Evolutionary conservation across 495 filamentous ascomycete genomes (phyloP), one percentile per base, ranked within the genome.

Genomic region (Chaetomium fimeti): DNA sequence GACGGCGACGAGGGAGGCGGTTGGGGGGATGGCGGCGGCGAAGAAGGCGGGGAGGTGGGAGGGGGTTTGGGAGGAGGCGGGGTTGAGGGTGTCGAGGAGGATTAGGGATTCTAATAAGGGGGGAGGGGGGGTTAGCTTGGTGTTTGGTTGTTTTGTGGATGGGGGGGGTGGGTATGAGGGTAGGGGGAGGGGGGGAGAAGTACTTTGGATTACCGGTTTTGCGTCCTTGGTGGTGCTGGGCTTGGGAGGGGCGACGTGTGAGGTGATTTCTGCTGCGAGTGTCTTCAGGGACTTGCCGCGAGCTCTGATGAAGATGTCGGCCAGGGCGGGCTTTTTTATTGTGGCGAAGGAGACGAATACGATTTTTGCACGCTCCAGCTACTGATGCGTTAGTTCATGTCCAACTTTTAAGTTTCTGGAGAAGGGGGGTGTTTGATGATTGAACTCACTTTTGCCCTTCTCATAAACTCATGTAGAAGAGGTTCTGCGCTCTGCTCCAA

Each of bases 271-370:
- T 3, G 76, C 69, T 2, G 79, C 77, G 11, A 91, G 75, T 1
- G 71, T 66, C 1, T 76, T 65, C 13, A 87, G 75, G 2, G 71
- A 75, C 69, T 90, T 89, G 57, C 84, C 76, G 13, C 86, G 75
- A 3, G 86, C 86, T 59, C 78, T 78, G 61, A 97, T 76, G 66
- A 93, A 88, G 25, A 83, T 70, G 72, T 88, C 88, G 16, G 79
- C 84, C 18, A 80, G 70, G 9, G 75, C 75, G 13, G 85, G 83
- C 52, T 83, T 85, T 13, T 72, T 69, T 8, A 90, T 72, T 0
- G 91, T 91, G 63, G 87, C 83, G 70, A 91, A 91, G n/a, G 91
- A 88, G 60, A 96, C 76, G 69, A 86, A 89, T n/a, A 94, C 83
- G 18, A 88, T 78, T 72, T 88, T 86, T 43, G 70, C 72, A 51